Evolutionary conservation across 208 protist species (phyloP).

Genomic region (Wallacemonas sp.): DNA sequence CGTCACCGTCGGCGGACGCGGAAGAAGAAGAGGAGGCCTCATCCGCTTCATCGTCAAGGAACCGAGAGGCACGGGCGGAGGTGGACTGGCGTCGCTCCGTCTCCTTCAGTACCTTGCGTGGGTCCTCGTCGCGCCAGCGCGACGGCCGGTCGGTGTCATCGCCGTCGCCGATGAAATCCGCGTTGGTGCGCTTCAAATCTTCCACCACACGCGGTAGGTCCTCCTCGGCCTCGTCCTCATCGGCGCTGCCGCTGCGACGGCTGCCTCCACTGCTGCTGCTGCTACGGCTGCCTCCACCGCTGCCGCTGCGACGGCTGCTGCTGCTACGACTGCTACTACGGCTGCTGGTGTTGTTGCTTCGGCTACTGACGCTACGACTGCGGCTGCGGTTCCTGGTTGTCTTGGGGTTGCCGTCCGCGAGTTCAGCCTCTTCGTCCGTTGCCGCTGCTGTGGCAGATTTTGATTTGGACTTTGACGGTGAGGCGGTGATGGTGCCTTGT

Average conservation of each 20-base stretch:
- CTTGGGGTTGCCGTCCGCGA: background rate
- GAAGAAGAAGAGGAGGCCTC: constrained; percentile 34
- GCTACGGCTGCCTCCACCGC: constrained; percentile 8
- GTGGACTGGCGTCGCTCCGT: constrained; percentile 7
- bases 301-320: background rate
- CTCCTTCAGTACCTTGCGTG: constrained; percentile 31
- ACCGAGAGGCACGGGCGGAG: constrained; percentile 36
- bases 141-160: constrained; percentile 52
- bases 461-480: background rate
- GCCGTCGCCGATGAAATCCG: constrained; percentile 26
- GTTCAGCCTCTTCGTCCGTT: constrained; percentile 1
- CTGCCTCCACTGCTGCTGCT: constrained; percentile 21
- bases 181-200: constrained; percentile 54
- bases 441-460: too few relatives aligned
- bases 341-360: background rate
- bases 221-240: constrained; percentile 23
- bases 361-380: background rate
- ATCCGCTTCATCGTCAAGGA: constrained; percentile 83
- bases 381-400: background rate
- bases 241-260: constrained; percentile 12
- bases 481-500: background rate
- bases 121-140: constrained; percentile 54
- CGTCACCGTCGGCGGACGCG: background rate
- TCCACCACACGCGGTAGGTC: constrained; percentile 55
- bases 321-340: background rate